phyloP scores from a whole-genome alignment of 257 asterid species.

The Echium plantagineum region DNA sequence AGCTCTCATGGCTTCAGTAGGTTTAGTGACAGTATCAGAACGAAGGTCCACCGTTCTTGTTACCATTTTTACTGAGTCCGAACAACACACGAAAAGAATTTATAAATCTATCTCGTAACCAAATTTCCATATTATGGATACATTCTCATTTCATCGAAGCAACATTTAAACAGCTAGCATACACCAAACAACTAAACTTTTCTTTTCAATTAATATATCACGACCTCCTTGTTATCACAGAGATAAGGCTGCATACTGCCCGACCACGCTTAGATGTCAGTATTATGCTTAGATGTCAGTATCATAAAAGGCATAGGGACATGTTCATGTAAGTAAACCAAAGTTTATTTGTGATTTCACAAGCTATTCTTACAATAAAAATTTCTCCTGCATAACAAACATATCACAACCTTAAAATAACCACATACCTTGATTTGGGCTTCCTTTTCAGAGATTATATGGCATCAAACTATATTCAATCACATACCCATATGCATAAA shows the following conservation, averaged over 20 bases:
- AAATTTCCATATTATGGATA: no score
- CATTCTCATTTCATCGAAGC: no score
- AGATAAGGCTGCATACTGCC: no score
- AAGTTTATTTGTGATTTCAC: neutral
- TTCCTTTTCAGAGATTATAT: neutral
- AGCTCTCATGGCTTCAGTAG: constrained; percentile 79
- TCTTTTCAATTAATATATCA: no score
- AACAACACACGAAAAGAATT: neutral
- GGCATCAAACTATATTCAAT: neutral
- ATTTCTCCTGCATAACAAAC: neutral
- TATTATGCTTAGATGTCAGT: no score
- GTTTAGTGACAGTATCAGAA: constrained; percentile 90
- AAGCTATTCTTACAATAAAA: neutral
- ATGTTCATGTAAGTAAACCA: neutral
- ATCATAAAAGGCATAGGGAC: no score
- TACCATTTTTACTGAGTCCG: constrained; percentile 48
- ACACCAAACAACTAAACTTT: no score
- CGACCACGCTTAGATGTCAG: no score
- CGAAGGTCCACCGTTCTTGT: constrained; percentile 80
- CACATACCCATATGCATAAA: neutral
- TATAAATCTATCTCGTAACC: neutral
- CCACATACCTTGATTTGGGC: neutral
- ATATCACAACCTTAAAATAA: neutral
- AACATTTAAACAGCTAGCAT: no score
- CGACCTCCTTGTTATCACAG: no score